These are phyloP conservation scores for Pugionium cornutum DNA, from an alignment of 345 rosid species.

Conservation along the genomic window DNA sequence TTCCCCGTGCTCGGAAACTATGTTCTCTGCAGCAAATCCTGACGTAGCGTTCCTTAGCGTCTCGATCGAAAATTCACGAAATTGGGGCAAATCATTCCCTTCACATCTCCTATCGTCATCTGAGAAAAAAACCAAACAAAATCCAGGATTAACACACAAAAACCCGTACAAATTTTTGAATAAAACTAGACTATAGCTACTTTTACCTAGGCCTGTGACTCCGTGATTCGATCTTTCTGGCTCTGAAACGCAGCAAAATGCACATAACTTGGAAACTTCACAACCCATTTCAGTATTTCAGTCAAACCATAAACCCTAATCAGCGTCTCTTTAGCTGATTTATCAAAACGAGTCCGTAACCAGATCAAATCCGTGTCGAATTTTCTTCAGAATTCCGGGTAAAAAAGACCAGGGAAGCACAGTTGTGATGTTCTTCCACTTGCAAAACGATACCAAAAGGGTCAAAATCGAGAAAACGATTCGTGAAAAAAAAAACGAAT, in stretches of 20 bases:
- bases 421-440: slow-evolving; percentile 22
- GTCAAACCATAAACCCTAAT: slow-evolving; percentile 43
- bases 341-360: slow-evolving; percentile 16
- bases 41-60: slow-evolving; percentile 80
- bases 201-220: slow-evolving; percentile 56
- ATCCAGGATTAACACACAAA: background rate
- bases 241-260: slow-evolving; percentile 66
- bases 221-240: slow-evolving; percentile 61
- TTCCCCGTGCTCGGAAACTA: slow-evolving; percentile 93
- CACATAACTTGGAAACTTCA: slow-evolving; percentile 59
- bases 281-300: slow-evolving; percentile 46
- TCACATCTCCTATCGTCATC: slow-evolving; percentile 56
- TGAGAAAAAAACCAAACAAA: slow-evolving; percentile 31
- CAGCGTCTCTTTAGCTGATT: slow-evolving; percentile 6
- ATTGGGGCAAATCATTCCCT: slow-evolving; percentile 54
- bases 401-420: slow-evolving; percentile 9
- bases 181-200: slow-evolving; percentile 16
- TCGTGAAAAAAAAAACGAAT: background rate
- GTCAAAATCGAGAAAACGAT: slow-evolving; percentile 29
- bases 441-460: background rate
- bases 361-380: slow-evolving; percentile 25
- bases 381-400: background rate
- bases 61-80: slow-evolving; percentile 76
- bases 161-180: background rate
- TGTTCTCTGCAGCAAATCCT: slow-evolving; percentile 84